A percentile compares a stretch with the other conserved stretches of the same genome.
phyloP scores from a whole-genome alignment of 805 yeast genomes.

The Candida silvatica region DNA sequence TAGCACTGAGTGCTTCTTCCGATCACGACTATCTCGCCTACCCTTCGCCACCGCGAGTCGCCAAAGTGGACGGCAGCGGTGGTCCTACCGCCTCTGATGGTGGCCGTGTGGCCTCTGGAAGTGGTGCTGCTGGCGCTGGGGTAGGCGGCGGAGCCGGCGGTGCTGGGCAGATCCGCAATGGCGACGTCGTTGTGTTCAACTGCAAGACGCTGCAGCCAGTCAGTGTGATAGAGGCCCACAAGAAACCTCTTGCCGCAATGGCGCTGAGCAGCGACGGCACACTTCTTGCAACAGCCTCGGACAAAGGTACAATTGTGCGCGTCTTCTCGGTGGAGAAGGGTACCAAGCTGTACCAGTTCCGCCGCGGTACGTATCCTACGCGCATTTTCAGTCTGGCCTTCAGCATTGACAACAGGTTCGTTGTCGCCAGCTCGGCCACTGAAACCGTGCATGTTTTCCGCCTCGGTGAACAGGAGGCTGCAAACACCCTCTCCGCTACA shows the following conservation, averaged over 20 bases:
- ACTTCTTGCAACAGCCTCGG: slow-evolving; percentile 84
- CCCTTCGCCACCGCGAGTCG: slow-evolving; percentile 63
- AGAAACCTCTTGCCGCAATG: slow-evolving; percentile 64
- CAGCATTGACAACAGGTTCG: slow-evolving; percentile 62
- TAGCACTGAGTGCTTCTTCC: slow-evolving; percentile 49
- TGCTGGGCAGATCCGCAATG: slow-evolving; percentile 28
- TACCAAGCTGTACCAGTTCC: slow-evolving; percentile 61
- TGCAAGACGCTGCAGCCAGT: slow-evolving; percentile 69
- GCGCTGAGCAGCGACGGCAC: slow-evolving; percentile 71
- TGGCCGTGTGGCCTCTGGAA: neutral
- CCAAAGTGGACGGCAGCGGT: slow-evolving; percentile 14
- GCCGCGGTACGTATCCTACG: slow-evolving; percentile 88
- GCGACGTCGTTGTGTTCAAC: slow-evolving; percentile 79
- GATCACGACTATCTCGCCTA: slow-evolving; percentile 55
- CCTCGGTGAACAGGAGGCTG: slow-evolving; percentile 41
- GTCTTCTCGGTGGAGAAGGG: slow-evolving; percentile 75
- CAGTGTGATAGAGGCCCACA: slow-evolving; percentile 86
- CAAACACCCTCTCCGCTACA: slow-evolving; percentile 17
- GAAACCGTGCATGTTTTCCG: slow-evolving; percentile 92
- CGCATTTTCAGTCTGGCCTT: slow-evolving; percentile 75
- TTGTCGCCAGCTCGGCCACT: slow-evolving; percentile 82
- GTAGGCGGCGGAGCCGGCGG: too few species aligned
- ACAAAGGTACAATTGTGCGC: slow-evolving; percentile 83
- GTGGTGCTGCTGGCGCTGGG: neutral
- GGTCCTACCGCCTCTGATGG: neutral